These are phyloP conservation scores for Psidium guajava DNA, from an alignment of 345 rosid genomes.

Conservation along the genomic window DNA sequence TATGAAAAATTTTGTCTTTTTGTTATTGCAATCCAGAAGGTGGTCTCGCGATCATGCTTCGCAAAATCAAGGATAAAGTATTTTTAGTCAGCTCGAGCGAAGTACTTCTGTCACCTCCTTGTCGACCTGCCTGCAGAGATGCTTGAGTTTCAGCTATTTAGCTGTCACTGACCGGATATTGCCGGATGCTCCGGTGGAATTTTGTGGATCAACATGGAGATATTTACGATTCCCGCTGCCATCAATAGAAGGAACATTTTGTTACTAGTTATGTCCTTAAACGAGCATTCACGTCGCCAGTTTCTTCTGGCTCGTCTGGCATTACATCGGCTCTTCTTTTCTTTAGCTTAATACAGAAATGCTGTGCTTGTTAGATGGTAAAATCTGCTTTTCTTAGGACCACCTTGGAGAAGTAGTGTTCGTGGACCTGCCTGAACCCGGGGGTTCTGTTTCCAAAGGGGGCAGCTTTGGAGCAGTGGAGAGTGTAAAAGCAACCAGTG, in stretches of 20 bases:
- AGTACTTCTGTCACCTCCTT: neutral
- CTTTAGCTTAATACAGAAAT: neutral
- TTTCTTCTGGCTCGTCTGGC: neutral
- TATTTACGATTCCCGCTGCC: neutral
- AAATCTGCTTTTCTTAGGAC: constrained; percentile 27
- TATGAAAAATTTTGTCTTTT: neutral
- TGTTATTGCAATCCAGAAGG: neutral
- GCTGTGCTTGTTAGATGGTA: neutral
- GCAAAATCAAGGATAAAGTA: neutral
- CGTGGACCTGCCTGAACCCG: constrained; percentile 72
- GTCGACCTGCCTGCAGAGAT: neutral
- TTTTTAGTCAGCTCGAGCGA: neutral
- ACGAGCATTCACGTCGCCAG: neutral
- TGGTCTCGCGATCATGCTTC: neutral
- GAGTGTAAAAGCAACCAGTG: constrained; percentile 96
- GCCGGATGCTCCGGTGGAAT: neutral
- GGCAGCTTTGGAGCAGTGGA: constrained; percentile 83
- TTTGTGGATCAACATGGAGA: neutral
- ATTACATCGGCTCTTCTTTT: neutral
- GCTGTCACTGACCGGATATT: neutral
- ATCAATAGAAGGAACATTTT: neutral
- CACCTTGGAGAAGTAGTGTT: constrained; percentile 96
- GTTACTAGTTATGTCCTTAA: neutral
- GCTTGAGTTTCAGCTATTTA: neutral
- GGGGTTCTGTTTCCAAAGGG: constrained; percentile 39